Base-by-base conservation (phyloP, 768 basidiomycete genomes). In the Suillus discolor region DNA sequence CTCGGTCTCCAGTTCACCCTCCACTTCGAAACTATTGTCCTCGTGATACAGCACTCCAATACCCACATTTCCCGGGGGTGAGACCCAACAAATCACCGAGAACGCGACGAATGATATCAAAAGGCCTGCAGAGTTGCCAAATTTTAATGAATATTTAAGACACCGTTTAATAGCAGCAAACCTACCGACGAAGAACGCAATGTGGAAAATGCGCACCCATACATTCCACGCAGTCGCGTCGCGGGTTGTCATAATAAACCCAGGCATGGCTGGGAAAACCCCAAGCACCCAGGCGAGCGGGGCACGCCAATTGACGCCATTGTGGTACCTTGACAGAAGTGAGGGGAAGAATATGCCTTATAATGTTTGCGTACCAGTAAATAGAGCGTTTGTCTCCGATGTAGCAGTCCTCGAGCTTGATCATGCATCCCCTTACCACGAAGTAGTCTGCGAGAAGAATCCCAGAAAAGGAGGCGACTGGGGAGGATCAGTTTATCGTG, bases 151-250 rank as follows among this genome's bases (percentile, higher is more conserved):
- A 25, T n/a, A 62, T 34, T 53, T 2, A 55, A 55, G 5, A n/a
- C 6, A 4, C 11, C 5, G 11, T 55, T 62, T 23, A 4, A 62
- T 5, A 16, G 25, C 13, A 6, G 9, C 12, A 25, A 47, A 62
- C 61, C 16, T 36, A 63, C 68, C 69, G 20, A 69, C 66, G 51
- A 70, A 45, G 68, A 70, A 70, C 18, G 69, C 63, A 36, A 70
- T 70, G 36, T 70, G 66, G 61, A 70, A 70, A 28, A 66, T 59
- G 44, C 65, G 57, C 53, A 69, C 65, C 69, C 69, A 69, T 39
- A 55, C 57, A 62, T 67, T 69, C 57, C 65, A 66, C 31, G 68
- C 47, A n/a, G 61, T 55, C 16, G 66, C 49, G 49, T 70, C 61
- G 16, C 49, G 62, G 36, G 68, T 57, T 23, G 66, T 57, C 69